phyloP scores from a whole-genome alignment of 2,329 filamentous ascomycete genomes.

The Alternaria incomplexa region DNA sequence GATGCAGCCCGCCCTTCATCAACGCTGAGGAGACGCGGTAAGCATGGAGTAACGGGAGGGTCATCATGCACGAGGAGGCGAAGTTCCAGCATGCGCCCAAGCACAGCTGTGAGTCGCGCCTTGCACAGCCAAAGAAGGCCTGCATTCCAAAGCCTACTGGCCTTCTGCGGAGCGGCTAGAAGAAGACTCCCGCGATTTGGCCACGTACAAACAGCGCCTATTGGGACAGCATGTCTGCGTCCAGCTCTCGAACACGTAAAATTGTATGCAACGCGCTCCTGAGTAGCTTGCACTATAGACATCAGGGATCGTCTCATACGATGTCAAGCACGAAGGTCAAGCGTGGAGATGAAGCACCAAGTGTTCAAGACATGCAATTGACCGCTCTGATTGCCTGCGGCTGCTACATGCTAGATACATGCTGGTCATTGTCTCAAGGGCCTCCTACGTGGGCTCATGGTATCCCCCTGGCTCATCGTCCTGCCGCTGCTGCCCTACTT shows the following conservation, averaged over 20 bases:
- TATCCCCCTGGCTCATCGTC: not conserved
- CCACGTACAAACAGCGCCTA: too few species aligned
- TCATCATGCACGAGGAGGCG: rapidly evolving
- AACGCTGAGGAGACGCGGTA: not conserved
- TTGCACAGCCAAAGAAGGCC: not conserved
- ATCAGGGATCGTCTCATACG: not conserved
- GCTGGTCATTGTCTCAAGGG: not conserved
- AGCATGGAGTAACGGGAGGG: rapidly evolving
- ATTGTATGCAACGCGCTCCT: not conserved
- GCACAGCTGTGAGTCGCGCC: not conserved
- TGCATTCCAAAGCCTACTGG: too few species aligned
- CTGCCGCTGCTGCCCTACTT: not conserved
- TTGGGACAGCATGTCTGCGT: not conserved
- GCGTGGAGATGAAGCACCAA: not conserved
- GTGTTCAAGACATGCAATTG: too few species aligned
- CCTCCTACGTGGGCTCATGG: not conserved
- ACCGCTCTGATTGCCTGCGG: not conserved
- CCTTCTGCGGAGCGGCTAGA: not conserved
- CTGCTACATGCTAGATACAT: not conserved
- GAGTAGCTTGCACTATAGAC: not conserved
- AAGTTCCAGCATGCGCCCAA: rapidly evolving
- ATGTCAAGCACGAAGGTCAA: not conserved
- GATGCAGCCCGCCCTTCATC: not conserved
- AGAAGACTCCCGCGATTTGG: not conserved
- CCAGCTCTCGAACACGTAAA: not conserved